Evolutionary conservation across 495 filamentous ascomycete species (phyloP), one percentile per base, ranked within the genome.

Genomic region (Daldinia childiae): DNA sequence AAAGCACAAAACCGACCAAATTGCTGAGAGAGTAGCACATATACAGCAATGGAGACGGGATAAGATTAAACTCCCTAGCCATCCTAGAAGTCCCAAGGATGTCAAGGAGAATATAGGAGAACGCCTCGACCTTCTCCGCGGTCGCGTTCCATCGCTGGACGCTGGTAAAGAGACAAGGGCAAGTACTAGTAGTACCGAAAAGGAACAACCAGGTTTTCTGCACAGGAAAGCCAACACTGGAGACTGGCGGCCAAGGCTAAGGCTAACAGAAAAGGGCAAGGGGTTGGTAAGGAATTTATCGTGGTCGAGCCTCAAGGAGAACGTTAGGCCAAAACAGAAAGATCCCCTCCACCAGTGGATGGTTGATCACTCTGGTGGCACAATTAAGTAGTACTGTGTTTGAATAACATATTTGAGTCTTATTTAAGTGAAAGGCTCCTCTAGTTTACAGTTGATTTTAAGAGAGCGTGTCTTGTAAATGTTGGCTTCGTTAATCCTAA

Each of bases 301-400:
- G 5, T 19, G 7, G 32, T 11, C 50, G n/a, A 58, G 4, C 1
- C 14, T n/a, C 7, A 62, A 43, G 21, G 32, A 34, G 19, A 50
- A 29, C 0, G 1, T 14, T 1, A 64, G 24, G 24, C 52, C 58
- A 45, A 66, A 61, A 39, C 62, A 74, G 41, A 71, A 66, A 52
- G 71, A 74, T 38, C 71, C 71, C 9, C 66, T 74, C 7, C 58
- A 74, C 21, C 71, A 74, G 59, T 74, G 71, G 71, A 56, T 74
- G 38, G 58, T 67, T 8, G 57, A 74, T 8, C 58, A 74, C 29
- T 74, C 71, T 9, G 66, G 66, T 1, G 71, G 71, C 17, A 64
- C 62, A 6, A 3, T 73, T 11, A 57, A 14, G 24, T 45, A 72
- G 6, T 9, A 19, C 4, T 36, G 5, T 0, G 14, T 36, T 36